Conservation (phyloP, 1,139 yeast species). For the Taphrina populina region DNA sequence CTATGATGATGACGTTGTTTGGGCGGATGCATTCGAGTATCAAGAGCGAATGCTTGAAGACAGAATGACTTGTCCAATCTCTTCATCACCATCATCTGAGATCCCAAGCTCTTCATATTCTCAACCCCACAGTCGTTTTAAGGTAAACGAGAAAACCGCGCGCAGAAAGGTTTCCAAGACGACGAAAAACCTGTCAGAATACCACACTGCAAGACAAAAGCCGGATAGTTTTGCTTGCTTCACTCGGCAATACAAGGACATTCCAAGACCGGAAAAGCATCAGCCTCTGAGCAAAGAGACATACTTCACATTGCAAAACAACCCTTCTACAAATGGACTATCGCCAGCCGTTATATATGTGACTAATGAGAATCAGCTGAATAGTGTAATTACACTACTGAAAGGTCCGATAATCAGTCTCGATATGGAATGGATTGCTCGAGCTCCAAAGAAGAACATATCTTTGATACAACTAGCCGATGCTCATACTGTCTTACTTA, state of each 20-base stretch:
- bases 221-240: conserved; percentile 3
- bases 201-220: too few relatives aligned
- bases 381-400: conserved; percentile 17
- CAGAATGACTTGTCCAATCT: not conserved
- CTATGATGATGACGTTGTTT: conserved; percentile 11
- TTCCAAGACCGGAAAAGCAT: not conserved
- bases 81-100: too few relatives aligned
- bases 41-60: conserved; percentile 18
- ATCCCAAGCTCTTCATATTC: too few relatives aligned
- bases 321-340: conserved; percentile 5
- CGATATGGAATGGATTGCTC: conserved; percentile 25
- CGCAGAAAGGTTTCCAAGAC: not conserved
- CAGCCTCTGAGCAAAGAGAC: not conserved
- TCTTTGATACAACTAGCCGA: conserved; percentile 29
- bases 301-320: conserved; percentile 20
- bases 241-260: conserved; percentile 1
- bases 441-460: conserved; percentile 10
- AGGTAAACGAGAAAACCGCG: too few relatives aligned
- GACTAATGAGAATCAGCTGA: conserved; percentile 26
- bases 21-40: conserved; percentile 21
- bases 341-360: conserved; percentile 22
- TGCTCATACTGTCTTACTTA: conserved; percentile 17
- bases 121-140: too few relatives aligned
- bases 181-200: not conserved
- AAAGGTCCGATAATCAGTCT: conserved; percentile 24